Evolutionary conservation across 2,329 filamentous ascomycete species (phyloP), one percentile per base, ranked within the genome.

Genomic region (Nemania serpens): DNA sequence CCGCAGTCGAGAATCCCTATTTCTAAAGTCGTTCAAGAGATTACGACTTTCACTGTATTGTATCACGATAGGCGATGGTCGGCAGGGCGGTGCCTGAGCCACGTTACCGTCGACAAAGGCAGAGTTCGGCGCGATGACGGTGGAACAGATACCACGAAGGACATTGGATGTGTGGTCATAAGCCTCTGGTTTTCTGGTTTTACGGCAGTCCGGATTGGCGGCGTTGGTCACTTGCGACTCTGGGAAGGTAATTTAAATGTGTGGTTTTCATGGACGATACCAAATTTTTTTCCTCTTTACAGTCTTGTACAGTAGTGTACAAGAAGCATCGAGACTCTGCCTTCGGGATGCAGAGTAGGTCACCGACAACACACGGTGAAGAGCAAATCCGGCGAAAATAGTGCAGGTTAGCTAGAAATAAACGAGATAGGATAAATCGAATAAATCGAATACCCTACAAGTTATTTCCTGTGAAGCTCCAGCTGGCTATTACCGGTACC

Each of bases 161-260:
- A 41, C 55, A 37, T 64, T 64, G 58, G 62, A 55, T 64, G 55
- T 59, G 36, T 12, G 59, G 53, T 58, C 53, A 53, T 33, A 39
- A 25, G 59, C 43, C 51, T 62, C 54, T 63, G 42, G 42, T 60
- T 62, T 63, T 62, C 54, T 63, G 42, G 42, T 60, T 62, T 63
- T 58, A 56, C 50, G 56, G 56, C 53, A 39, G 48, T 11, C 59
- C 52, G 56, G 59, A 37, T 55, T 53, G 54, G 57, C 53, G 59
- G 63, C 59, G 59, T 65, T 63, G 61, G 51, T 55, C 45, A 57
- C 37, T 46, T 55, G 45, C 37, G 46, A 29, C 48, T 43, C 34
- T 60, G 50, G n/a, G 45, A 58, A 48, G 54, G 41, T 55, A 48
- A 50, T 63, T 58, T 55, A 55, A 57, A 63, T 63, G 29, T 39